Conservation (phyloP, 495 filamentous ascomycete genomes). For the Hypoxylon rickii region DNA sequence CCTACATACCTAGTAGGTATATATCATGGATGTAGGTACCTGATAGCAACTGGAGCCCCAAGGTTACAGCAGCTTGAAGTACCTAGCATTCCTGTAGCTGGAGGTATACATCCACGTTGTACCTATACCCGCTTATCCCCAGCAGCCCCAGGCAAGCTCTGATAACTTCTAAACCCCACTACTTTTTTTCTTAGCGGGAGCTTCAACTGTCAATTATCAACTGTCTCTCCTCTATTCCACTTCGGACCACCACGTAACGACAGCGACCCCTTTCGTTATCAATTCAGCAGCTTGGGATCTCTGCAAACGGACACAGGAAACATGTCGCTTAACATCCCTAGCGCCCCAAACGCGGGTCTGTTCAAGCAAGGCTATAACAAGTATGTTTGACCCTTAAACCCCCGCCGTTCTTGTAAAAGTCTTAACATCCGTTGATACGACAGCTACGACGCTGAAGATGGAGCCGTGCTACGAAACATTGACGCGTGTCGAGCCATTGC, state of each 20-base stretch:
- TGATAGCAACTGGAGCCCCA: no score
- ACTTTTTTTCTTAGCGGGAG: conserved; percentile 44
- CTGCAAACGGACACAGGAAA: conserved; percentile 33
- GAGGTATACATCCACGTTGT: no score
- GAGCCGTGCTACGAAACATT: conserved; percentile 96
- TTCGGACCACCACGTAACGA: not conserved
- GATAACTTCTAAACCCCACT: conserved; percentile 12
- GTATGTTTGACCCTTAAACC: conserved; percentile 55
- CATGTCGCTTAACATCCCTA: conserved; percentile 96
- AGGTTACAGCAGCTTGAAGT: no score
- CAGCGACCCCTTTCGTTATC: no score
- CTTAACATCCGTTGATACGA: conserved; percentile 15
- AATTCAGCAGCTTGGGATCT: conserved; percentile 2
- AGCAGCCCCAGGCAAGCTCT: conserved; percentile 1
- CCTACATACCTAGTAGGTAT: no score
- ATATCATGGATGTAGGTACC: no score
- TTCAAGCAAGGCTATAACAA: conserved; percentile 98
- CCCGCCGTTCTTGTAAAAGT: conserved; percentile 30
- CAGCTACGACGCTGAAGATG: conserved; percentile 98
- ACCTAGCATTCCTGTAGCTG: no score
- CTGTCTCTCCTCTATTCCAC: no score
- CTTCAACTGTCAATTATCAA: conserved; percentile 19
- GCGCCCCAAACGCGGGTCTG: conserved; percentile 86
- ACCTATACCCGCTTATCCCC: not conserved
- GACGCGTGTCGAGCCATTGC: conserved; percentile 97